Conservation (phyloP, 192 early-diverging fungal species). For the Coemansia sp. region DNA sequence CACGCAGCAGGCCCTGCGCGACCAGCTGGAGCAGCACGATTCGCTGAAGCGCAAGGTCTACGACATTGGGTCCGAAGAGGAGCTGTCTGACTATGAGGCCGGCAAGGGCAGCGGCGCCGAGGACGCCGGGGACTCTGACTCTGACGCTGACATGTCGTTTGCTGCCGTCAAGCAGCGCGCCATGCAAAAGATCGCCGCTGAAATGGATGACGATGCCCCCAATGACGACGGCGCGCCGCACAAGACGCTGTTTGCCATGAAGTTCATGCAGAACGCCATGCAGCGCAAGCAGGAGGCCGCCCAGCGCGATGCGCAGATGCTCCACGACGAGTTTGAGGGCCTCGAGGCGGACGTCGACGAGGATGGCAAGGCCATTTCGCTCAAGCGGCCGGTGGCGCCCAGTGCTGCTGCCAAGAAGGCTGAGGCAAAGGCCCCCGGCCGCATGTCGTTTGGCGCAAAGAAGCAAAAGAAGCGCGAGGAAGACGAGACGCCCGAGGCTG, state of each 20-base stretch:
- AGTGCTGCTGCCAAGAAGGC: background rate
- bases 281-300: constrained; percentile 61
- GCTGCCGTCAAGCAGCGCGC: constrained; percentile 10
- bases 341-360: constrained; percentile 42
- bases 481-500: too few species aligned
- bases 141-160: constrained; percentile 32
- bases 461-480: constrained; percentile 5
- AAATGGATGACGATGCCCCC: constrained; percentile 31
- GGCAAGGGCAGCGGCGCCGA: constrained; percentile 48
- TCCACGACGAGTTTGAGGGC: constrained; percentile 41
- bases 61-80: constrained; percentile 66
- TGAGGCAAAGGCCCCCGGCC: constrained; percentile 22
- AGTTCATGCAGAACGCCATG: constrained; percentile 94
- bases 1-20: constrained; percentile 78
- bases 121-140: constrained; percentile 30
- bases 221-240: constrained; percentile 55
- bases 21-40: constrained; percentile 83
- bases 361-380: constrained; percentile 15
- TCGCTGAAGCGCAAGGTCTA: constrained; percentile 81
- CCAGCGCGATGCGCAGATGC: constrained; percentile 39
- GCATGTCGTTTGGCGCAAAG: constrained; percentile 47
- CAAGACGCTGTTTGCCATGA: constrained; percentile 94
- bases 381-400: constrained; percentile 8
- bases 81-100: constrained; percentile 49
- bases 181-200: constrained; percentile 12